These are phyloP conservation scores for Talaromyces liani DNA, from an alignment of 495 filamentous ascomycete species.

Conservation along the genomic window DNA sequence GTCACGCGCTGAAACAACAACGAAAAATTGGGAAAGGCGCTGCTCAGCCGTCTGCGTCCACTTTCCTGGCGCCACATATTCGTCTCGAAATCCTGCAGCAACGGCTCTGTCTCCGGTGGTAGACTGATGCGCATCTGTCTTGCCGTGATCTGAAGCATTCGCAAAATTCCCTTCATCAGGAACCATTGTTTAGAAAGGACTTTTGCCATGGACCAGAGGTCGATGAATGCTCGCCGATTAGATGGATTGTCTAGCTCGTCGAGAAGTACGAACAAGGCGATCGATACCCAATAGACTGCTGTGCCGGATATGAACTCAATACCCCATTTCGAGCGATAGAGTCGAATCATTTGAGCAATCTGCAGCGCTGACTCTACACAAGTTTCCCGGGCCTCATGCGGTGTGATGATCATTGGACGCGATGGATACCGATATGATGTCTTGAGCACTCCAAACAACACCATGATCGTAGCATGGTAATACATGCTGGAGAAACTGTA, in stretches of 20 bases:
- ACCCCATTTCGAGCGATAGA: slow-evolving; percentile 25
- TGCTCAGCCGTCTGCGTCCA: slow-evolving; percentile 18
- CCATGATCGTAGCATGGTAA: slow-evolving; percentile 23
- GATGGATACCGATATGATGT: slow-evolving; percentile 3
- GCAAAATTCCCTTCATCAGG: slow-evolving; percentile 26
- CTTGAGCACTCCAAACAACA: slow-evolving; percentile 18
- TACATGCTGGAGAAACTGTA: slow-evolving; percentile 13
- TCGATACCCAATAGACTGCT: slow-evolving; percentile 26
- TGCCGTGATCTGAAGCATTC: slow-evolving; percentile 25
- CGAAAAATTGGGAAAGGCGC: slow-evolving; percentile 26
- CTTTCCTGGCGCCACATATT: slow-evolving; percentile 18
- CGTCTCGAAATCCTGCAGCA: slow-evolving; percentile 23
- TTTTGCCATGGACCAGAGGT: slow-evolving; percentile 18
- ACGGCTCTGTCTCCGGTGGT: slow-evolving; percentile 21
- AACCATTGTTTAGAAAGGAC: slow-evolving; percentile 21
- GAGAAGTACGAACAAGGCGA: slow-evolving; percentile 24
- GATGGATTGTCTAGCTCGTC: slow-evolving; percentile 16
- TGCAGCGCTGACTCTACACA: slow-evolving; percentile 21
- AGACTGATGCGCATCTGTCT: slow-evolving; percentile 19
- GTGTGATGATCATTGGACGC: neutral
- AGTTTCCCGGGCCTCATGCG: slow-evolving; percentile 13
- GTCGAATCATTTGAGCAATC: slow-evolving; percentile 24
- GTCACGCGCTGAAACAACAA: slow-evolving; percentile 7
- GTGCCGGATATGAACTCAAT: slow-evolving; percentile 26
- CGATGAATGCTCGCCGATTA: slow-evolving; percentile 23